Evolutionary conservation across 2,329 filamentous ascomycete genomes (phyloP), one percentile per base, ranked within the genome.

Genomic region (Tricladium varicosporioides): DNA sequence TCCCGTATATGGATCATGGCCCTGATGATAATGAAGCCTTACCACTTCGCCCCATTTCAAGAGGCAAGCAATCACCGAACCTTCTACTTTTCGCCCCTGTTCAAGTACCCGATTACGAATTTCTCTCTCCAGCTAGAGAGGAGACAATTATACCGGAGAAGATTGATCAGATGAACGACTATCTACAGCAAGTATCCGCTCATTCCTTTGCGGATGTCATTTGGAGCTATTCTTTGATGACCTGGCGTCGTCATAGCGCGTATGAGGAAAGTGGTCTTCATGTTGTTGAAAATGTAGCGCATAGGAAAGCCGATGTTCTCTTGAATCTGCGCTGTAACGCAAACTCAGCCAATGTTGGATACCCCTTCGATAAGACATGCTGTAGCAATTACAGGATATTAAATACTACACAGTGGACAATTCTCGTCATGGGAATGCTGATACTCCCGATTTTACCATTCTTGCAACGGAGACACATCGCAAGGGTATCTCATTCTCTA

Each of bases 301-400:
- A 72, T 48, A 71, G 71, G 52, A 78, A 80, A 70, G 76, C 79
- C 13, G 78, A 85, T 63, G 67, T 84, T 15, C 67, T 82, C 1
- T 73, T 85, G 15, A 70, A 70, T 40, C 56, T 69, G n/a, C 76
- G 78, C 46, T 85, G 83, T 70, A 85, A 85, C 65, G 71, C 74
- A 7, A 72, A 74, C 56, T 65, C 73, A 15, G 70, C 70, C 2
- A 60, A 68, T 14, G 69, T 71, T n/a, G 69, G 70, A 22, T 76
- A 75, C 58, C 74, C 75, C 0, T 76, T 77, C 62, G 72, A 76
- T 56, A 73, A 75, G 31, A 82, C 80, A 2, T 85, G 82, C 67
- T 85, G 82, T 63, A 75, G 72, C 48, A 70, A 70, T 10, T 79
- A 81, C 63, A 66, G 67, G 8, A 61, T 64, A 2, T 71, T 70